These are phyloP conservation scores for Leccinum subrobustum DNA, from an alignment of 1,284 basidiomycete species.

Conservation along the genomic window DNA sequence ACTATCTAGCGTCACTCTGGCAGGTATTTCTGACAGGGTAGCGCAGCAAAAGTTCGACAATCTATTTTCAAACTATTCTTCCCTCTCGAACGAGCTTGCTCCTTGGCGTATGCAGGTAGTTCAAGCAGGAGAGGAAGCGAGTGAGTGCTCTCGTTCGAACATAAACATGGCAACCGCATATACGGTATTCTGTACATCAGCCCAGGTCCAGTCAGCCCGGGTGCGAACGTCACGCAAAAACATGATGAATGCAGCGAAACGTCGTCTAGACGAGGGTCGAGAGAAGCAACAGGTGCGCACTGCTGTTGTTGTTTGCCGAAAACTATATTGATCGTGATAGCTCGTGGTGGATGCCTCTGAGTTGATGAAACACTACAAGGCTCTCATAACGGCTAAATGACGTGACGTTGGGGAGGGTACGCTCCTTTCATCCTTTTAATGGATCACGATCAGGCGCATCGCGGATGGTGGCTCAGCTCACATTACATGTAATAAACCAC, in stretches of 20 bases:
- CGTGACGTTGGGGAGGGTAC: not conserved
- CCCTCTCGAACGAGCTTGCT: slow-evolving; percentile 38
- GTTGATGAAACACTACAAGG: slow-evolving; percentile 47
- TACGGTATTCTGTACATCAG: slow-evolving; percentile 26
- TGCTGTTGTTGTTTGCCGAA: not conserved
- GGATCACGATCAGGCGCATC: not conserved
- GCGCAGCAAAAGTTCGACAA: slow-evolving; percentile 36
- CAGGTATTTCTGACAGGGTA: slow-evolving; percentile 11
- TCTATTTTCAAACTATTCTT: slow-evolving; percentile 32
- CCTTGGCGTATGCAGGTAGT: slow-evolving; percentile 35
- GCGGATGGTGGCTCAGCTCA: not conserved
- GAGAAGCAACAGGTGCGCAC: slow-evolving; percentile 41
- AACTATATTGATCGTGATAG: slow-evolving; percentile 24
- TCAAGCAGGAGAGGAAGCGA: slow-evolving; percentile 37
- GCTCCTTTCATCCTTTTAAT: not conserved
- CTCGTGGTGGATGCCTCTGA: slow-evolving; percentile 41
- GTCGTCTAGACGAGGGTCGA: slow-evolving; percentile 38
- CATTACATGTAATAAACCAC: slow-evolving; percentile 4
- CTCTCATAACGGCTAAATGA: slow-evolving; percentile 35
- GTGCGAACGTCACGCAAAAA: slow-evolving; percentile 38
- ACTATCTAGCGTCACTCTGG: not conserved
- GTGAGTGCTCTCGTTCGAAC: slow-evolving; percentile 28
- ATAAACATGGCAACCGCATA: slow-evolving; percentile 5
- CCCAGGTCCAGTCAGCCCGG: slow-evolving; percentile 33
- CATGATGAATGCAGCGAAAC: slow-evolving; percentile 37